phyloP scores from a whole-genome alignment of 257 asterid species.

The Penstemon davidsonii region DNA sequence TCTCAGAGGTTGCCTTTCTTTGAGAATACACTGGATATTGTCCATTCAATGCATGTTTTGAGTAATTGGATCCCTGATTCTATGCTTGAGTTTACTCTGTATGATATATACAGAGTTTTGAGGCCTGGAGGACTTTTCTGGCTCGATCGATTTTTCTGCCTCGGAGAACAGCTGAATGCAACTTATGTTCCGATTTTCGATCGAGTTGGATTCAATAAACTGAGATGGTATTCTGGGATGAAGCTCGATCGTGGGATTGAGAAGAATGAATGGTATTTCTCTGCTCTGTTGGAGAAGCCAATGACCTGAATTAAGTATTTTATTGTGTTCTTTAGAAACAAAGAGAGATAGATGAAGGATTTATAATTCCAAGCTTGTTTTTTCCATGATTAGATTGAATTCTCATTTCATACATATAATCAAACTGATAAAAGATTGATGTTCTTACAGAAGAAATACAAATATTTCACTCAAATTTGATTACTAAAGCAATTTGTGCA shows the following conservation, averaged over 20 bases:
- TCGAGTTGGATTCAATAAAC: constrained; percentile 48
- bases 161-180: constrained; percentile 50
- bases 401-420: neutral
- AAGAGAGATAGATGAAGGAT: too few species aligned
- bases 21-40: constrained; percentile 55
- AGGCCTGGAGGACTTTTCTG: constrained; percentile 67
- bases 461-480: constrained; percentile 11
- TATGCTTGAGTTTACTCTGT: constrained; percentile 49
- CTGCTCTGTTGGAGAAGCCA: constrained; percentile 63
- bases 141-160: constrained; percentile 64
- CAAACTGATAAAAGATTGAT: neutral
- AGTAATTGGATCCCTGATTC: constrained; percentile 61
- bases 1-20: constrained; percentile 64
- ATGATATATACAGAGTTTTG: constrained; percentile 52
- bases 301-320: constrained; percentile 21
- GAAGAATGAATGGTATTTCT: constrained; percentile 59
- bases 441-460: neutral
- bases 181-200: constrained; percentile 51
- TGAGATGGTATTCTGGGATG: constrained; percentile 57
- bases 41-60: constrained; percentile 61
- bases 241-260: constrained; percentile 49
- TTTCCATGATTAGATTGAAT: too few species aligned
- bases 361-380: too few species aligned
- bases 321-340: neutral
- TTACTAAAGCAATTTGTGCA: neutral